These are phyloP conservation scores for Tolypocladium tundrense DNA, from an alignment of 2,329 filamentous ascomycete genomes.

Conservation along the genomic window DNA sequence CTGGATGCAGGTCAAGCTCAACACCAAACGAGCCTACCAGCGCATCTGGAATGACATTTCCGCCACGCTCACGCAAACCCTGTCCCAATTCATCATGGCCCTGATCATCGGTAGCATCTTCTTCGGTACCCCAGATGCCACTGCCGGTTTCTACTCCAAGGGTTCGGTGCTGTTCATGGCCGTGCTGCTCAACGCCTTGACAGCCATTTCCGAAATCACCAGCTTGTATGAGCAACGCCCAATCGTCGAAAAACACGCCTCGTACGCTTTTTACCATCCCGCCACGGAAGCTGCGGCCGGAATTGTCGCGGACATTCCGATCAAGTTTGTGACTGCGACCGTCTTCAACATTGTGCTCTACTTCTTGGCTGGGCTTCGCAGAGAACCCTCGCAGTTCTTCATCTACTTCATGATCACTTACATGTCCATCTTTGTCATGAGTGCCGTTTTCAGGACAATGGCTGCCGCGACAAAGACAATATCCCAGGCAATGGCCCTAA, in stretches of 20 bases:
- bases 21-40: constrained; percentile 40
- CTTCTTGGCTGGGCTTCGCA: constrained; percentile 41
- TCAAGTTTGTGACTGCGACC: constrained; percentile 41
- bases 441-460: constrained; percentile 65
- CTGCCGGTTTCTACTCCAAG: constrained; percentile 40
- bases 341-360: constrained; percentile 48
- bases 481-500: constrained; percentile 43
- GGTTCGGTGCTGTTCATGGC: constrained; percentile 51
- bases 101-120: constrained; percentile 54
- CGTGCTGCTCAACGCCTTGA: constrained; percentile 48
- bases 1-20: constrained; percentile 41
- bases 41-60: constrained; percentile 41
- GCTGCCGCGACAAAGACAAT: constrained; percentile 59
- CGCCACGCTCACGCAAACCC: constrained; percentile 32
- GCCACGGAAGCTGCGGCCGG: constrained; percentile 43
- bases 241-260: constrained; percentile 38
- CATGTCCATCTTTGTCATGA: constrained; percentile 60
- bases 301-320: constrained; percentile 43
- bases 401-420: constrained; percentile 65
- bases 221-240: constrained; percentile 32
- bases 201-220: constrained; percentile 44
- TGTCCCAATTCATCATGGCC: constrained; percentile 42
- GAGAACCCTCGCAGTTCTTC: constrained; percentile 61
- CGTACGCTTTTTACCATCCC: constrained; percentile 41
- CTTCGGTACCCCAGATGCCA: constrained; percentile 38